Percentiles rank a stretch among this genome's conserved stretches.
These are phyloP conservation scores for Fusarium nelsonii DNA, from an alignment of 2,329 filamentous ascomycete species.

Conservation along the genomic window DNA sequence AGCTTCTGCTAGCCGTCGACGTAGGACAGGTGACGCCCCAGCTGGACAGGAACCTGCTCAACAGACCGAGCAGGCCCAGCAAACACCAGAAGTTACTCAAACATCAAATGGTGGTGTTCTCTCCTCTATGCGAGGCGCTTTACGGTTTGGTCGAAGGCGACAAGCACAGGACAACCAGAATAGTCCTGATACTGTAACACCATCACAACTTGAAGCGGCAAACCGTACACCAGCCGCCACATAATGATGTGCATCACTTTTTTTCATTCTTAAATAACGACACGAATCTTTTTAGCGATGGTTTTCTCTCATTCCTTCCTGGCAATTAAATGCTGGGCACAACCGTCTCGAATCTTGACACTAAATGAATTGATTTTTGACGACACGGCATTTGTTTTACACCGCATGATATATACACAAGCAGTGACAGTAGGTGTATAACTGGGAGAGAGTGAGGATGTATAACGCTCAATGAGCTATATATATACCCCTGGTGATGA, in stretches of 20 bases:
- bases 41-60: slow-evolving; percentile 26
- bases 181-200: slow-evolving; percentile 52
- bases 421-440: slow-evolving; percentile 26
- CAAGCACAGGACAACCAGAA: slow-evolving; percentile 34
- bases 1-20: slow-evolving; percentile 22
- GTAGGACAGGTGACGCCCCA: slow-evolving; percentile 20
- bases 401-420: slow-evolving; percentile 40
- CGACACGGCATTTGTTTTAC: slow-evolving; percentile 46
- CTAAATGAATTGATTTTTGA: slow-evolving; percentile 47
- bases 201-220: slow-evolving; percentile 63
- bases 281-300: slow-evolving; percentile 47
- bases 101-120: slow-evolving; percentile 45
- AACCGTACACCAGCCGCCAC: slow-evolving; percentile 46
- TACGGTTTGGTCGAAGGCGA: slow-evolving; percentile 51
- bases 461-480: slow-evolving; percentile 39
- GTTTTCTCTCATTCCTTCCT: slow-evolving; percentile 48
- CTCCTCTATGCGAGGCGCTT: slow-evolving; percentile 51
- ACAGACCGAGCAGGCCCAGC: slow-evolving; percentile 23
- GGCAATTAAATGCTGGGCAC: slow-evolving; percentile 32
- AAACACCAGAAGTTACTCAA: slow-evolving; percentile 27
- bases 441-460: slow-evolving; percentile 23
- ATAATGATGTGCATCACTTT: slow-evolving; percentile 23
- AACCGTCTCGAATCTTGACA: slow-evolving; percentile 47
- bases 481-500: slow-evolving; percentile 40
- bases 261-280: slow-evolving; percentile 38